These are phyloP conservation scores for Camellia lanceoleosa DNA, from an alignment of 148 eudicot genomes.

Conservation along the genomic window DNA sequence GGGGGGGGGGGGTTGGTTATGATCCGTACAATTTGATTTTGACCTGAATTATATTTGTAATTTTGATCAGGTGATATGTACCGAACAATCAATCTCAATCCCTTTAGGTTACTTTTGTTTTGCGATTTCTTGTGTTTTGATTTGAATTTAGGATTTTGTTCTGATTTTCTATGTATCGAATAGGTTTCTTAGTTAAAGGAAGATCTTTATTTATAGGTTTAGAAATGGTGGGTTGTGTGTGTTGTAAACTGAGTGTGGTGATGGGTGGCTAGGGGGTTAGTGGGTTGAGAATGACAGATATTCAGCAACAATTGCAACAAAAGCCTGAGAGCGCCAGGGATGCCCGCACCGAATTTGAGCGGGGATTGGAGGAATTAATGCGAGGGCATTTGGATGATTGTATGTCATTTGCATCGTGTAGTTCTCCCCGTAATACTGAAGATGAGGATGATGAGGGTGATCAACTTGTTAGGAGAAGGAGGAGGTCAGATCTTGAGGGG, in stretches of 20 bases:
- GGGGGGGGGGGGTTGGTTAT: not conserved
- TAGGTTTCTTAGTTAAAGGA: constrained; percentile 16
- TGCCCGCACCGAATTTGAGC: constrained; percentile 61
- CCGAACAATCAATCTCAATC: constrained; percentile 14
- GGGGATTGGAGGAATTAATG: constrained; percentile 80
- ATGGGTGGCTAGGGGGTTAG: constrained; percentile 11
- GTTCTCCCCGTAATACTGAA: constrained; percentile 65
- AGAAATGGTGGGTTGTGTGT: constrained; percentile 4
- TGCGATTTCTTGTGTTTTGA: constrained; percentile 14
- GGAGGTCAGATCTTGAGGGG: constrained; percentile 88
- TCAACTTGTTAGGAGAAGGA: constrained; percentile 74
- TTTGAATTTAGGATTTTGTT: constrained; percentile 29
- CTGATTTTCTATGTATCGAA: constrained; percentile 18
- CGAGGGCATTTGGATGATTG: constrained; percentile 80
- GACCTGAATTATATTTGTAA: constrained; percentile 7
- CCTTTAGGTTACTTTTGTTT: constrained; percentile 16
- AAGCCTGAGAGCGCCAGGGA: constrained; percentile 65
- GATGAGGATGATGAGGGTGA: constrained; percentile 83
- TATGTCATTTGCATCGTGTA: constrained; percentile 82
- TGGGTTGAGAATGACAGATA: constrained; percentile 55
- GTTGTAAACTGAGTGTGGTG: constrained; percentile 14
- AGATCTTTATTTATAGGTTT: constrained; percentile 10
- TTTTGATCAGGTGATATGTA: constrained; percentile 29
- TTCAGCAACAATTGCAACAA: constrained; percentile 63
- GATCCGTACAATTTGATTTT: not conserved